Conservation (phyloP, 768 basidiomycete genomes). For the Coprinopsis cinerea region DNA sequence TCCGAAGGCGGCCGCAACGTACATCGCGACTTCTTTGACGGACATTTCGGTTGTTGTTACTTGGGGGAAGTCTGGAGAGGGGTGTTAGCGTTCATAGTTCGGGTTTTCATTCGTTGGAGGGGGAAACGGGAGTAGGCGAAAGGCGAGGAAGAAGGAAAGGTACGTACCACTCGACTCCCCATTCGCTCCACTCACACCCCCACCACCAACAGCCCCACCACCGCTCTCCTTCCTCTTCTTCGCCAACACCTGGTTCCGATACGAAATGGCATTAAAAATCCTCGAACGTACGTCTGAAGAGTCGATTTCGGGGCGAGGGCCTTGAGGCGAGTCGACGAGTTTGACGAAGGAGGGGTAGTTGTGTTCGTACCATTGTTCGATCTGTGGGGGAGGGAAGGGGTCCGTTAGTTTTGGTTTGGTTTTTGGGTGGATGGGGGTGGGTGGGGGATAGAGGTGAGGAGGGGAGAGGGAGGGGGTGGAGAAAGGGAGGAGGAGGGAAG, state of each 20-base stretch:
- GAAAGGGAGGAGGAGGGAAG: neutral
- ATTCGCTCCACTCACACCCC: too few species aligned
- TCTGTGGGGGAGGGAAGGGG: constrained; percentile 33
- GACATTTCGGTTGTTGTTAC: constrained; percentile 7
- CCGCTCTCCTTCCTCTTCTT: neutral
- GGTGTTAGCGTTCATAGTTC: too few species aligned
- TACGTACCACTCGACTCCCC: too few species aligned
- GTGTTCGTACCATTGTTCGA: constrained; percentile 92
- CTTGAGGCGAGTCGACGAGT: constrained; percentile 15
- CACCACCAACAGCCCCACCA: neutral
- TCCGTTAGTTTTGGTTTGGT: too few species aligned
- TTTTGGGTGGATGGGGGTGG: too few species aligned
- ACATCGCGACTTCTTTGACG: constrained; percentile 23
- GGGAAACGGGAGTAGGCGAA: too few species aligned
- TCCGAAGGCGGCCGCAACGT: constrained; percentile 23
- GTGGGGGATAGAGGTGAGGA: too few species aligned
- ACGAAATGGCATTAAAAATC: constrained; percentile 40
- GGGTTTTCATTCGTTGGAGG: too few species aligned
- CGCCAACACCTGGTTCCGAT: constrained; percentile 27
- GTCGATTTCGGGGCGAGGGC: constrained; percentile 31
- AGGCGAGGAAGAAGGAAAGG: too few species aligned
- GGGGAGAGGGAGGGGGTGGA: too few species aligned
- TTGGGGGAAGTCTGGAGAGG: neutral
- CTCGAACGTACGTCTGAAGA: constrained; percentile 50
- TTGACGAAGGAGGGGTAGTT: constrained; percentile 89